Evolutionary conservation across 2,329 filamentous ascomycete genomes (phyloP), one percentile per base, ranked within the genome.

Genomic region (Basipetospora chlamydospora): DNA sequence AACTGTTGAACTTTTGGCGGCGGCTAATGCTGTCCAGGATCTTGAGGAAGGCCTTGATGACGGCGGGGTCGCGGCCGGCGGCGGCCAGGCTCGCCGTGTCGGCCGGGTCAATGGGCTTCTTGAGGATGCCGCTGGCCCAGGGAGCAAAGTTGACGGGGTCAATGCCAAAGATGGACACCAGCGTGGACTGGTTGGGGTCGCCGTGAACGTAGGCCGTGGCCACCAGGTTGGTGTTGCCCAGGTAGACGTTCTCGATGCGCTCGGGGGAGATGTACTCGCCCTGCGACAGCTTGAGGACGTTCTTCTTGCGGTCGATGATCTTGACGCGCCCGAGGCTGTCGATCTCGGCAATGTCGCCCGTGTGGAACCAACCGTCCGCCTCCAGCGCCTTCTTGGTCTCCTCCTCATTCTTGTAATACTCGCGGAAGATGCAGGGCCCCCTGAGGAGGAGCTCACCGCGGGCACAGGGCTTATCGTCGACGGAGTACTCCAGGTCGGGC

Each of bases 261-360:
- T 98, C 90, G 11, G 90, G 90, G 2, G 87, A 94, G 50, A 98
- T 85, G 61, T 98, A 98, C 63, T 98, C 90, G 56, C 90, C 90
- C 59, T 98, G 90, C 0, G 88, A 79, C 39, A 98, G 74, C 70
- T 98, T 98, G 53, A 98, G 75, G n/a, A 98, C 84, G 60, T 96
- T 96, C 80, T 98, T 98, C 61, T 86, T 80, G 49, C 90, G 86
- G 59, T 98, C 90, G 49, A 98, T 80, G 58, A 98, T 93, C 58
- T 74, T 77, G 66, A 96, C 80, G 42, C 87, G 83, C 43, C 90
- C 90, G 51, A 82, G 59, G 46, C 77, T 76, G 57, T 98, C 90
- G 17, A 98, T 67, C 44, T 77, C 73, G 51, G 77, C 84, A 45
- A 98, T 88, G 50, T 98, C 90, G 38, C 90, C 90, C 1, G 86